phyloP scores from a whole-genome alignment of 768 basidiomycete species.

The Lanmaoa pseudosensibilis region DNA sequence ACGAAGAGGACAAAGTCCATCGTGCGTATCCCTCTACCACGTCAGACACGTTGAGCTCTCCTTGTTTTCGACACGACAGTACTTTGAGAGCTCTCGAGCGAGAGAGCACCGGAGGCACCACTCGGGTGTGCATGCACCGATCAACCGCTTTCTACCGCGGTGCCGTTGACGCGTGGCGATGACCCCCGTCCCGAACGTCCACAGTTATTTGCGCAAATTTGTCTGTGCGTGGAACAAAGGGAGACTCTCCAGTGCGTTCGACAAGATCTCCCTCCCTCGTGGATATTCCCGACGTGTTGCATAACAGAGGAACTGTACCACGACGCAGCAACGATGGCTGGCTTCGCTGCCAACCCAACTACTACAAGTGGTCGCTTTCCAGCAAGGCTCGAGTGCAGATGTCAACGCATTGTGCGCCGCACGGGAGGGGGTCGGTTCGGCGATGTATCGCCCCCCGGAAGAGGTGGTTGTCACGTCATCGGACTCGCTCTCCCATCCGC shows the following conservation, averaged over 20 bases:
- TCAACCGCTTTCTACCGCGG: not conserved
- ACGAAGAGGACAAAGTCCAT: too few species aligned
- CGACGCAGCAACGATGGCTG: constrained; percentile 56
- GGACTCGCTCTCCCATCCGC: constrained; percentile 71
- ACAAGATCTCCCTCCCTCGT: too few species aligned
- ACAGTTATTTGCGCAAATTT: constrained; percentile 90
- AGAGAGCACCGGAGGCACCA: too few species aligned
- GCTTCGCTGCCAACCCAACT: constrained; percentile 67
- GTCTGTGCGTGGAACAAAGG: constrained; percentile 89
- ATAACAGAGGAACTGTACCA: constrained; percentile 54
- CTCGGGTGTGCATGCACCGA: too few species aligned
- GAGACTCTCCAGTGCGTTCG: constrained; percentile 55
- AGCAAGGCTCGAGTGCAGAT: constrained; percentile 64
- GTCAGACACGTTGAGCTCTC: too few species aligned
- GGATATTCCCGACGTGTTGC: not conserved
- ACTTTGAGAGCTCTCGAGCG: too few species aligned
- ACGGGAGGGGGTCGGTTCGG: constrained; percentile 56
- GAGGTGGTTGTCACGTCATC: constrained; percentile 39
- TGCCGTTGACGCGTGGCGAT: constrained; percentile 33
- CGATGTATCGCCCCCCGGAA: constrained; percentile 36
- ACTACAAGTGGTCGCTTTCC: constrained; percentile 89
- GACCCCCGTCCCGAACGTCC: too few species aligned
- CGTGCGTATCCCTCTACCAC: too few species aligned
- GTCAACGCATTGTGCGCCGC: constrained; percentile 55
- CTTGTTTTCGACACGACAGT: too few species aligned